Conservation (phyloP, 306 rosid species). For the Cicer cuneatum region DNA sequence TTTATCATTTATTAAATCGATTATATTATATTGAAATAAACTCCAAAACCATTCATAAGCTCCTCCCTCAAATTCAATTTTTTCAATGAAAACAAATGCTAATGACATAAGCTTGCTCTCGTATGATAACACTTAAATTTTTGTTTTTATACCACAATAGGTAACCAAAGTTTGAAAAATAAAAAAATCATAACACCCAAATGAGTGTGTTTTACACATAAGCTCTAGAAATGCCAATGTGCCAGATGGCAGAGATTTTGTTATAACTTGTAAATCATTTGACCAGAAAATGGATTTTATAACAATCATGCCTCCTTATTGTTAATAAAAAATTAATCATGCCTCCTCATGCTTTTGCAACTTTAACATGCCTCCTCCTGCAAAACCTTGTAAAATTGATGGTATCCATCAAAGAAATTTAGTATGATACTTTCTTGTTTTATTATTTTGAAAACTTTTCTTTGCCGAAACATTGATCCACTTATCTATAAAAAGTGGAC, state of each 20-base stretch:
- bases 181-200: constrained; percentile 15
- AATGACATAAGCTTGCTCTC: background rate
- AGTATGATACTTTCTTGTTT: constrained; percentile 6
- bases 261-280: constrained; percentile 9
- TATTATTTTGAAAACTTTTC: background rate
- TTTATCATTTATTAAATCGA: no score
- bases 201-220: constrained; percentile 14
- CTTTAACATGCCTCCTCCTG: constrained; percentile 15
- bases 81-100: background rate
- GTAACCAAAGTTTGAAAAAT: background rate
- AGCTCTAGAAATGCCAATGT: no score
- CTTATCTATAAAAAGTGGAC: constrained; percentile 30
- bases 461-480: constrained; percentile 17
- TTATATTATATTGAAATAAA: no score
- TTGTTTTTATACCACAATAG: constrained; percentile 22
- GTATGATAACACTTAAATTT: background rate
- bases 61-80: background rate
- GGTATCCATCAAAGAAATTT: constrained; percentile 21
- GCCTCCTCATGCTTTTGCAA: constrained; percentile 3
- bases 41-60: no score
- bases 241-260: constrained; percentile 23
- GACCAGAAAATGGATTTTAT: constrained; percentile 26
- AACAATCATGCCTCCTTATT: constrained; percentile 2
- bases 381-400: constrained; percentile 30
- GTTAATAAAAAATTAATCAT: background rate